Conservation (phyloP, 1,284 basidiomycete species). For the Fistulina hepatica region DNA sequence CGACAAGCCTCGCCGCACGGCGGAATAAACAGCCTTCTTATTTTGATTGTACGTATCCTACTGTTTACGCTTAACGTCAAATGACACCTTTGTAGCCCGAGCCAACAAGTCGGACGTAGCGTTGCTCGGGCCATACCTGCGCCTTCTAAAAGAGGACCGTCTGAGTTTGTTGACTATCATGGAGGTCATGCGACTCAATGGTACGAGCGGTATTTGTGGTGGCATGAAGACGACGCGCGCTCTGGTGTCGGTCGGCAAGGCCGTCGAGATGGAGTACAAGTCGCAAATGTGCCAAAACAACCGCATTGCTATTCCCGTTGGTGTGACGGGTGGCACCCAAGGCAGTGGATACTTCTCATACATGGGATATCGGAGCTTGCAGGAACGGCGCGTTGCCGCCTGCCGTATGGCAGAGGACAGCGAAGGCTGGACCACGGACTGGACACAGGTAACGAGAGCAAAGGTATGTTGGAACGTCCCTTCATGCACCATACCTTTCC, state of each 20-base stretch:
- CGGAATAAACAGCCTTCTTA: constrained; percentile 8
- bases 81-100: not conserved
- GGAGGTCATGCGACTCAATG: constrained; percentile 80
- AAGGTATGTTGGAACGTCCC: too few species aligned
- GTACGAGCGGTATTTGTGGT: constrained; percentile 64
- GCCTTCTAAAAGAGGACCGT: constrained; percentile 66
- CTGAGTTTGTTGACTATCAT: constrained; percentile 86
- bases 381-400: constrained; percentile 49
- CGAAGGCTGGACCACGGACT: constrained; percentile 67
- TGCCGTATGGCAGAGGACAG: constrained; percentile 53
- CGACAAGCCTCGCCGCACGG: not conserved
- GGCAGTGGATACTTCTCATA: constrained; percentile 53
- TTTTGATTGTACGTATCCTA: too few species aligned
- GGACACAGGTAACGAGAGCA: constrained; percentile 72
- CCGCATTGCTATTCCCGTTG: constrained; percentile 43
- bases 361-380: constrained; percentile 45
- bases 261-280: constrained; percentile 84
- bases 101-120: constrained; percentile 1
- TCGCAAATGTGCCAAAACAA: constrained; percentile 68
- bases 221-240: constrained; percentile 91
- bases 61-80: too few species aligned
- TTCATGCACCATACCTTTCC: too few species aligned
- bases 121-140: constrained; percentile 50
- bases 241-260: constrained; percentile 73
- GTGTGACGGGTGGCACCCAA: constrained; percentile 31